These are phyloP conservation scores for Artemisia annua DNA, from an alignment of 129 eudicot genomes.

Conservation along the genomic window DNA sequence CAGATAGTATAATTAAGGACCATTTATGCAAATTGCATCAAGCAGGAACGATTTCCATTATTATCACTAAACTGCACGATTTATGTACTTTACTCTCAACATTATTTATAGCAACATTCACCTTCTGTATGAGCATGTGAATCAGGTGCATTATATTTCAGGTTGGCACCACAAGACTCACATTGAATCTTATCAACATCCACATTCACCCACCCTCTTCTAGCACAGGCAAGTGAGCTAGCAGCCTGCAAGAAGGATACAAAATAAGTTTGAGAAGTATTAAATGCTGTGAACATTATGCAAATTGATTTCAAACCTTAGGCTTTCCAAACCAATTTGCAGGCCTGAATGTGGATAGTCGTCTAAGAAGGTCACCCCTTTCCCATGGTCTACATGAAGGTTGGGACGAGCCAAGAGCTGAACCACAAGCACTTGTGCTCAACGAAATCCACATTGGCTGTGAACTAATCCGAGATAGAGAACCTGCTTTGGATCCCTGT, in stretches of 20 bases:
- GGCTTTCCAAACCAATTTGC: conserved; percentile 90
- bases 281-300: neutral
- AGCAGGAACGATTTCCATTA: too few species aligned
- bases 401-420: conserved; percentile 87
- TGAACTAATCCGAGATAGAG: conserved; percentile 70
- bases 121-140: conserved; percentile 51
- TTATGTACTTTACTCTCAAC: neutral
- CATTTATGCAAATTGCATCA: too few species aligned
- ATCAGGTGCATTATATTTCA: conserved; percentile 49
- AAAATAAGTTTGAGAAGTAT: neutral
- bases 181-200: conserved; percentile 80
- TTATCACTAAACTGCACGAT: too few species aligned
- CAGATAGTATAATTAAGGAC: too few species aligned
- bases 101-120: conserved; percentile 1
- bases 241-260: conserved; percentile 27
- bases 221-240: conserved; percentile 75
- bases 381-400: conserved; percentile 99
- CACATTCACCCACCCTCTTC: conserved; percentile 96
- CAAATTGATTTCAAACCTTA: conserved; percentile 51
- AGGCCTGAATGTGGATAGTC: conserved; percentile 82
- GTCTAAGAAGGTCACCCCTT: conserved; percentile 84
- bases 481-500: conserved; percentile 83
- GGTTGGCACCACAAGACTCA: conserved; percentile 84
- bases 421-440: conserved; percentile 83
- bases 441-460: conserved; percentile 64